phyloP scores from a whole-genome alignment of 2,329 filamentous ascomycete species.

The Colletotrichum higginsianum region DNA sequence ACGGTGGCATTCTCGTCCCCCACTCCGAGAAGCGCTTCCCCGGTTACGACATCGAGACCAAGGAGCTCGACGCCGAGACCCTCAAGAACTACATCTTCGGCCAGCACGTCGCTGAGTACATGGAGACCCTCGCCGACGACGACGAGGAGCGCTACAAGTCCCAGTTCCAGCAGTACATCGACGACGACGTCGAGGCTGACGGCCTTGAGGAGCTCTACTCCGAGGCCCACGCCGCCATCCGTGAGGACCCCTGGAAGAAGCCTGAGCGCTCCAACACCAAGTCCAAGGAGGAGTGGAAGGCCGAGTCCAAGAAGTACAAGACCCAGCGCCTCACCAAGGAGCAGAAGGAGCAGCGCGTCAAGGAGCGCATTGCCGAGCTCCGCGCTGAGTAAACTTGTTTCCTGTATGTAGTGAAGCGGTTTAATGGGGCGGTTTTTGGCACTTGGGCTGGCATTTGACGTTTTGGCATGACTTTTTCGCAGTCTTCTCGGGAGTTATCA shows the following conservation, averaged over 20 bases:
- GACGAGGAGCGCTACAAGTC: conserved; percentile 99
- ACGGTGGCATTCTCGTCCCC: conserved; percentile 96
- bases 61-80: conserved; percentile 97
- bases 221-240: conserved; percentile 96
- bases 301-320: conserved; percentile 92
- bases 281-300: conserved; percentile 97
- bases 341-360: conserved; percentile 86
- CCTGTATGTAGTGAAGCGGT: conserved; percentile 28
- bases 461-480: conserved; percentile 40
- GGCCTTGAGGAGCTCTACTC: conserved; percentile 96
- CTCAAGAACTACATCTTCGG: conserved; percentile 99
- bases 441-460: conserved; percentile 36
- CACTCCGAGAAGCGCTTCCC: conserved; percentile 99
- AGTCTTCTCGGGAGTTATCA: conserved; percentile 41
- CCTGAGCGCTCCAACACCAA: conserved; percentile 86
- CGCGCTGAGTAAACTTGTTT: conserved; percentile 62
- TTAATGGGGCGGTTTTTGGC: conserved; percentile 21
- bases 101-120: conserved; percentile 99
- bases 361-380: conserved; percentile 92
- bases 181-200: conserved; percentile 96
- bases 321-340: conserved; percentile 83
- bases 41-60: conserved; percentile 95
- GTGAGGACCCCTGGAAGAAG: conserved; percentile 99
- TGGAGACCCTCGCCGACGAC: conserved; percentile 99
- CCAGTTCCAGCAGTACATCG: conserved; percentile 98